Evolutionary conservation across 129 eudicot species (phyloP).

Genomic region (Dittrichia graveolens): DNA sequence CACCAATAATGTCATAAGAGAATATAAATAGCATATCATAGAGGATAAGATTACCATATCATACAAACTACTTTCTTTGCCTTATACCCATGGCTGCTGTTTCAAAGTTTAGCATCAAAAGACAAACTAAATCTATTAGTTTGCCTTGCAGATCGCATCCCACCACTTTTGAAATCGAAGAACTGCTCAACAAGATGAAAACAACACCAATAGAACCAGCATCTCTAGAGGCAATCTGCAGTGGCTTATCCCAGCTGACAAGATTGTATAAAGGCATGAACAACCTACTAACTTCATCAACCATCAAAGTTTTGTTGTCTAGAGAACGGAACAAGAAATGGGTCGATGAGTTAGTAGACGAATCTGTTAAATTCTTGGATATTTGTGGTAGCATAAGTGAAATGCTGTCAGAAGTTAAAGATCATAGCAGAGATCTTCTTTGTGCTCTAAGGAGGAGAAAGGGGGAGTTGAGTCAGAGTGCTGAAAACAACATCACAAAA

Average conservation of each 20-base stretch:
- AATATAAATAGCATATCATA: constrained; percentile 18
- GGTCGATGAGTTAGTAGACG: constrained; percentile 43
- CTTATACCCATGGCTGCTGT: constrained; percentile 37
- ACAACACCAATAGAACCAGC: constrained; percentile 8
- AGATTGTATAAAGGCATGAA: constrained; percentile 49
- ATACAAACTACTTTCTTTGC: not conserved
- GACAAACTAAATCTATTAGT: constrained; percentile 56
- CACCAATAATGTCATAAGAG: constrained; percentile 23
- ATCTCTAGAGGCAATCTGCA: constrained; percentile 35
- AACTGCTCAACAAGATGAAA: constrained; percentile 47
- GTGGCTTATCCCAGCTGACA: constrained; percentile 44
- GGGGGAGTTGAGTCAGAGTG: constrained; percentile 14
- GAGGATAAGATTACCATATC: constrained; percentile 15
- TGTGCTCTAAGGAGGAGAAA: constrained; percentile 50
- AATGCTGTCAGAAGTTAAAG: constrained; percentile 39
- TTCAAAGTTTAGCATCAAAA: constrained; percentile 35
- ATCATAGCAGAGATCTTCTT: constrained; percentile 47
- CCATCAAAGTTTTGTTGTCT: constrained; percentile 38
- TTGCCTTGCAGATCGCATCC: constrained; percentile 67
- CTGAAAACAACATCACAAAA: constrained; percentile 34
- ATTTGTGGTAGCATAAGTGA: constrained; percentile 39
- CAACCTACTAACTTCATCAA: constrained; percentile 39
- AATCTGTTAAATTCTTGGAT: constrained; percentile 42
- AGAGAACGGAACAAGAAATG: constrained; percentile 31
- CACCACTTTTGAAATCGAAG: constrained; percentile 35